These are phyloP conservation scores for Candida yuanshanica DNA, from an alignment of 805 yeast genomes.

Conservation along the genomic window DNA sequence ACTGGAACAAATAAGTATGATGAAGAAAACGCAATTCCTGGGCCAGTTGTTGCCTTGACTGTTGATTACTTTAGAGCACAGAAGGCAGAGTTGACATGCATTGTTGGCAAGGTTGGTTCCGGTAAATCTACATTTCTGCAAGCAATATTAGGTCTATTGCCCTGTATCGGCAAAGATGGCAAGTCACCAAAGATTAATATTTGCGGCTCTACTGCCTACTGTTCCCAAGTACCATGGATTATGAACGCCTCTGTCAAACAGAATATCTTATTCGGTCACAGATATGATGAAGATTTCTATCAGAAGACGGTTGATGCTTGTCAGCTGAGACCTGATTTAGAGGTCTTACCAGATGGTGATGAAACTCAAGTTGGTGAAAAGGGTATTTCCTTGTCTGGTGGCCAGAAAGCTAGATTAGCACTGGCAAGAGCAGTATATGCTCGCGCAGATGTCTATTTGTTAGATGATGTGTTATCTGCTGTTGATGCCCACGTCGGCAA, in stretches of 20 bases:
- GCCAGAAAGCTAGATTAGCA: constrained; percentile 93
- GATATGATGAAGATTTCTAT: constrained; percentile 76
- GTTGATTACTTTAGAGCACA: constrained; percentile 57
- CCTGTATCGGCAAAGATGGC: constrained; percentile 29
- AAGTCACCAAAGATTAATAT: constrained; percentile 40
- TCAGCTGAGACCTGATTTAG: constrained; percentile 75
- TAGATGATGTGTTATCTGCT: constrained; percentile 93
- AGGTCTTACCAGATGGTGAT: constrained; percentile 82
- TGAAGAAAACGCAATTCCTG: constrained; percentile 32
- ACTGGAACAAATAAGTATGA: constrained; percentile 23
- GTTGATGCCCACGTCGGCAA: constrained; percentile 96
- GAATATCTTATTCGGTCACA: constrained; percentile 86
- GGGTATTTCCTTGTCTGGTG: constrained; percentile 94
- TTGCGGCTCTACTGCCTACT: constrained; percentile 82
- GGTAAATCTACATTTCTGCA: constrained; percentile 85
- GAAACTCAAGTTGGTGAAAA: constrained; percentile 93
- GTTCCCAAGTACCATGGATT: constrained; percentile 94
- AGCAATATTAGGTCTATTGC: constrained; percentile 73
- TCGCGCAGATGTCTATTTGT: constrained; percentile 82
- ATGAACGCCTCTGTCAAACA: constrained; percentile 92
- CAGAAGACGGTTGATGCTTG: constrained; percentile 80
- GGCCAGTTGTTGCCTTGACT: constrained; percentile 44
- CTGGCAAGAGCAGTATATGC: constrained; percentile 95
- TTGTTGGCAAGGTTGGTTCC: constrained; percentile 85
- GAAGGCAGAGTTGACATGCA: constrained; percentile 76